These are phyloP conservation scores for Erigeron philadelphicus DNA, from an alignment of 140 eudicot genomes.

Conservation along the genomic window DNA sequence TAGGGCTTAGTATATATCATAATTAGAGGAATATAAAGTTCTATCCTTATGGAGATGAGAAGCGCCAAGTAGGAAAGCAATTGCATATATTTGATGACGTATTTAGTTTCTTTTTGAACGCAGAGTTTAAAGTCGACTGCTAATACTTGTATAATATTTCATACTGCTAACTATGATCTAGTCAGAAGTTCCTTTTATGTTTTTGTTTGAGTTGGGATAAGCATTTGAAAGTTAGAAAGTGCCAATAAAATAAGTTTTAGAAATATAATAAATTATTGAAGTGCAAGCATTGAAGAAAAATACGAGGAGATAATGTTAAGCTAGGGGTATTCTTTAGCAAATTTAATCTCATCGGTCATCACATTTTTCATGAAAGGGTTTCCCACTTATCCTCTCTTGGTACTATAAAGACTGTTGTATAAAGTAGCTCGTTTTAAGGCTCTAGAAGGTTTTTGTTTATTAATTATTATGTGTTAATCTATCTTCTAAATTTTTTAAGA, in stretches of 20 bases:
- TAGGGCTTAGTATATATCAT: no score
- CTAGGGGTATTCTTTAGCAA: conserved; percentile 10
- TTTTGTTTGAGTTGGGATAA: background rate
- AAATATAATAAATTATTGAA: conserved; percentile 3
- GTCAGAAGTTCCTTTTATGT: background rate
- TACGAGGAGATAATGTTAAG: background rate
- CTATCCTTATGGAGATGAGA: no score
- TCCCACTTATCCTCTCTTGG: background rate
- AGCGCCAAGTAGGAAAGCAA: no score
- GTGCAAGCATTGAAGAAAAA: background rate
- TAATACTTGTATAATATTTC: no score
- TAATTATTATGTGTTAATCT: background rate
- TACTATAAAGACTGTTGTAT: background rate
- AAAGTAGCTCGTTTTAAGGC: background rate
- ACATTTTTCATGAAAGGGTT: background rate
- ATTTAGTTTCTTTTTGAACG: no score
- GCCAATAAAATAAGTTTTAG: background rate
- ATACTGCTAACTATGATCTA: background rate
- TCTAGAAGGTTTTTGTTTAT: background rate
- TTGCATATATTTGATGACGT: no score
- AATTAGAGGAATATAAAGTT: no score
- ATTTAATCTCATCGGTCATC: conserved; percentile 6
- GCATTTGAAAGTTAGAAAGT: background rate
- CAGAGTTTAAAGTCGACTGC: no score
- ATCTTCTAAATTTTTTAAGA: background rate